Conservation (phyloP, 2,329 filamentous ascomycete genomes). For the Xylariaceae sp. region DNA sequence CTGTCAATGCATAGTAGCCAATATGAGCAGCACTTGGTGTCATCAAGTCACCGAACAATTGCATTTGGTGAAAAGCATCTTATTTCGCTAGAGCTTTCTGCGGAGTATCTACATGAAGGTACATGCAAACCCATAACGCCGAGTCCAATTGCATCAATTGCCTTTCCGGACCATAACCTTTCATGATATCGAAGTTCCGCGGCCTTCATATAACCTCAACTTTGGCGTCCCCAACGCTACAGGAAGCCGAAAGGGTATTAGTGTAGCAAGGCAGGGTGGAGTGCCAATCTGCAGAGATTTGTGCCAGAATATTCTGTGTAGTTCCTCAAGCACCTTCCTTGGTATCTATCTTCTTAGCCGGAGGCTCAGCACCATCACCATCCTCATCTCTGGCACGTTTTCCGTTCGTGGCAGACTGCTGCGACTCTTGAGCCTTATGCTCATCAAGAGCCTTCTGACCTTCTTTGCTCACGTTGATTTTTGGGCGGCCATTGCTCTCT, state of each 20-base stretch:
- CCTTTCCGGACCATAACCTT: neutral
- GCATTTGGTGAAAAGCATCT: neutral
- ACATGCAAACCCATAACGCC: slow-evolving; percentile 2
- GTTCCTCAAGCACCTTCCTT: slow-evolving; percentile 32
- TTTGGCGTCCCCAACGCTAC: too few relatives aligned
- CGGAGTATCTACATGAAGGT: slow-evolving; percentile 1
- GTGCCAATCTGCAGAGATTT: neutral
- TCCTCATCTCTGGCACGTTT: slow-evolving; percentile 56
- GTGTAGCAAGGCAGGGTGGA: too few relatives aligned
- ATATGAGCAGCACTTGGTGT: too few relatives aligned
- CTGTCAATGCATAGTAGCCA: too few relatives aligned
- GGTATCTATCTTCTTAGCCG: slow-evolving; percentile 59
- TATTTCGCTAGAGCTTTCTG: neutral
- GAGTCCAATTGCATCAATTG: neutral
- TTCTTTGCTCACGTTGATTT: slow-evolving; percentile 41
- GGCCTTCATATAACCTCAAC: too few relatives aligned
- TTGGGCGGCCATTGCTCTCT: slow-evolving; percentile 33
- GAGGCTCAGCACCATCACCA: slow-evolving; percentile 37
- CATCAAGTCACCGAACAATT: too few relatives aligned
- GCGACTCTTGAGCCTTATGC: slow-evolving; percentile 9
- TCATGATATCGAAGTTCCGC: too few relatives aligned
- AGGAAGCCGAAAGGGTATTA: too few relatives aligned
- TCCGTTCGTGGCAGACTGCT: slow-evolving; percentile 30
- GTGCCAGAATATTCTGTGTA: slow-evolving; percentile 17
- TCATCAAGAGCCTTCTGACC: slow-evolving; percentile 31